Conservation (phyloP, 1,284 basidiomycete genomes). For the Grifola frondosa region DNA sequence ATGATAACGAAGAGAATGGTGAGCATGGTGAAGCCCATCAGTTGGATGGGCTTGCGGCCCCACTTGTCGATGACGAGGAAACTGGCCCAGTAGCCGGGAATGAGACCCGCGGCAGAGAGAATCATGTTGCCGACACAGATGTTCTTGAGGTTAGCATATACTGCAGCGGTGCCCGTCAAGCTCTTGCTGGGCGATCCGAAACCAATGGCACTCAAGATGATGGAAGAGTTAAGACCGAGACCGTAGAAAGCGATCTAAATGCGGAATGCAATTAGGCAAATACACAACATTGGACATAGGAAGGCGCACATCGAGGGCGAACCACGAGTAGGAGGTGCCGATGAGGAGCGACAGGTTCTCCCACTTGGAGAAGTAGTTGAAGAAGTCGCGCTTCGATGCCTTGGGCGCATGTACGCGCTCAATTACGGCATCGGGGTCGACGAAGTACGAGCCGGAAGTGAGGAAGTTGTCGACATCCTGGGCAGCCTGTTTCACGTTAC, state of each 20-base stretch:
- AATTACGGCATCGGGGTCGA: constrained; percentile 57
- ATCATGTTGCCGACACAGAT: constrained; percentile 29
- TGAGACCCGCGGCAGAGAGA: constrained; percentile 27
- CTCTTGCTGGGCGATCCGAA: constrained; percentile 37
- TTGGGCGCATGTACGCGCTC: constrained; percentile 65
- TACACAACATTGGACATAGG: constrained; percentile 7
- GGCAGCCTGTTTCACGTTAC: constrained; percentile 74
- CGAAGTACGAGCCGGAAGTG: constrained; percentile 46
- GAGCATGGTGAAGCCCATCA: constrained; percentile 52
- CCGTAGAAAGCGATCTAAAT: constrained; percentile 79
- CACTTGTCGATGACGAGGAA: constrained; percentile 29
- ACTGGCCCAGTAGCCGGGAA: constrained; percentile 30
- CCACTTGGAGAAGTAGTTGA: constrained; percentile 57
- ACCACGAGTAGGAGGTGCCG: constrained; percentile 57
- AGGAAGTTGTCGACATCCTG: constrained; percentile 70
- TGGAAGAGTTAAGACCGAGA: constrained; percentile 74
- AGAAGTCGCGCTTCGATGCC: constrained; percentile 65
- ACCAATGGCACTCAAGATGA: constrained; percentile 57
- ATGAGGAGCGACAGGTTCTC: constrained; percentile 61
- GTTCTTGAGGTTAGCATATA: constrained; percentile 29
- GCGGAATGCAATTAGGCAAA: background rate
- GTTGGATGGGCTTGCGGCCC: constrained; percentile 31
- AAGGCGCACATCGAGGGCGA: constrained; percentile 54
- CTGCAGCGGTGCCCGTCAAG: constrained; percentile 50
- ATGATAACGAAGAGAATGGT: constrained; percentile 51